Base-by-base conservation (phyloP, 768 basidiomycete species). In the Rubroboletus satanas region DNA sequence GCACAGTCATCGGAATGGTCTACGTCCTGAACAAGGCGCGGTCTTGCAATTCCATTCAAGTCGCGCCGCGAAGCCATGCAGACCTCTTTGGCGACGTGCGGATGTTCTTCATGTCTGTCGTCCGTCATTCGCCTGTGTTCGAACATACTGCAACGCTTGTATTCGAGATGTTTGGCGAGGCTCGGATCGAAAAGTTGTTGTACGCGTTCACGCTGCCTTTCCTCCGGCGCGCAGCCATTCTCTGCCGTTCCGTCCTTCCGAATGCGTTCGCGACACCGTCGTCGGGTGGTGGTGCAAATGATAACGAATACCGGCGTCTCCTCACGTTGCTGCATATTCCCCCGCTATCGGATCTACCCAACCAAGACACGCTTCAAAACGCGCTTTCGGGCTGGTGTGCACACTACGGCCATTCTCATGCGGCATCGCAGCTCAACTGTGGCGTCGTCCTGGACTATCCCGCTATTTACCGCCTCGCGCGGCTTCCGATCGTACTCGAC, bases 181-280 rank as follows among this genome's bases (percentile, higher is more conserved):
- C 85, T 5, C 79, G 87, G 36, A 87, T 98, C 45, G 88, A 94
- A 64, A 91, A 88, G 69, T 71, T 95, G 43, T 73, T 98, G 33
- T 95, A 95, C 65, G 78, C 84, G 0, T 92, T 95, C 70, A 93
- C 91, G 0, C 77, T 98, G 0, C 95, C 94, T 4, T 98, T 97
- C 77, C 82, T 98, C 10, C 87, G 96, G 17, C 82, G 89, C 0
- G 90, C 88, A 0, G 85, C 92, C 11, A 90, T 98, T 46, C 78
- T 98, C 7, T 90, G 87, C 56, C 85, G 88, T 8, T 82, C 91
- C 0, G 76, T 91, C 38, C 76, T 87, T 41, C 85, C 90, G 3
- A 73, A 77, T 7, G 79, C 81, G 3, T 88, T 87, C 66, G 76
- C 80, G 14, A 61, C 64, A 0, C 80, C 81, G 5, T 57, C 75